A percentile compares a stretch with the other conserved stretches of the same genome.
phyloP scores from a whole-genome alignment of 768 basidiomycete genomes.

The Termitomyces sp. region DNA sequence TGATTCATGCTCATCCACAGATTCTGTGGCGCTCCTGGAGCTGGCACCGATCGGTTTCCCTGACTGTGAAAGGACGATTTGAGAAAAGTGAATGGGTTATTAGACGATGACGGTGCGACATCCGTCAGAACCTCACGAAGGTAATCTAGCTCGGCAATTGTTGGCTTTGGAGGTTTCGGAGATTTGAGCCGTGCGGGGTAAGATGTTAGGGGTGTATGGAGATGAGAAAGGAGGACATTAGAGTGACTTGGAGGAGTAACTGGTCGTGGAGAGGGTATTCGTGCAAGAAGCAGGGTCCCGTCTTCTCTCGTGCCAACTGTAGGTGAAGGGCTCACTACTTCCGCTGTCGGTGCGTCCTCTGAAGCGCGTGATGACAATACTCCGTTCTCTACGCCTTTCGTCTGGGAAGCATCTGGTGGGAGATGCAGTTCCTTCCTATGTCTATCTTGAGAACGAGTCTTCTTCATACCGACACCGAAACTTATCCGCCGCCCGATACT shows the following conservation, averaged over 20 bases:
- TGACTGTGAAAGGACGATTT: conserved; percentile 22
- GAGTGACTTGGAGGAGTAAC: conserved; percentile 10
- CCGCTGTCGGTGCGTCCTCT: conserved; percentile 2
- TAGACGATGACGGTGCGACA: conserved; percentile 33
- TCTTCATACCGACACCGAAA: conserved; percentile 45
- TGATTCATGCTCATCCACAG: conserved; percentile 42
- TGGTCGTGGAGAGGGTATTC: conserved; percentile 7
- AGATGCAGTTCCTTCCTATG: conserved; percentile 11
- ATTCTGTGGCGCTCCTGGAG: conserved; percentile 19
- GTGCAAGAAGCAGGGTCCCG: conserved; percentile 1
- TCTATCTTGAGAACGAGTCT: conserved; percentile 27
- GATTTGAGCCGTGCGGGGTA: conserved; percentile 31
- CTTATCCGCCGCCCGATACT: conserved; percentile 62
- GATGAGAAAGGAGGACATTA: background rate
- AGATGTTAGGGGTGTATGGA: background rate
- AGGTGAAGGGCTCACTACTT: conserved; percentile 8
- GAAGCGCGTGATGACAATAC: background rate
- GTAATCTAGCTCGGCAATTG: conserved; percentile 56
- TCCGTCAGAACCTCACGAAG: conserved; percentile 67
- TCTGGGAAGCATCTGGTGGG: background rate
- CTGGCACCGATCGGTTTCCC: conserved; percentile 9
- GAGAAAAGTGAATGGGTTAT: conserved; percentile 46
- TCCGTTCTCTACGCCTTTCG: conserved; percentile 7
- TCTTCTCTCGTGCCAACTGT: background rate
- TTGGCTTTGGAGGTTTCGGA: conserved; percentile 48